A percentile compares a stretch with the other conserved stretches of the same genome.
These are phyloP conservation scores for Paxillus involutus DNA, from an alignment of 768 basidiomycete species.

Conservation along the genomic window DNA sequence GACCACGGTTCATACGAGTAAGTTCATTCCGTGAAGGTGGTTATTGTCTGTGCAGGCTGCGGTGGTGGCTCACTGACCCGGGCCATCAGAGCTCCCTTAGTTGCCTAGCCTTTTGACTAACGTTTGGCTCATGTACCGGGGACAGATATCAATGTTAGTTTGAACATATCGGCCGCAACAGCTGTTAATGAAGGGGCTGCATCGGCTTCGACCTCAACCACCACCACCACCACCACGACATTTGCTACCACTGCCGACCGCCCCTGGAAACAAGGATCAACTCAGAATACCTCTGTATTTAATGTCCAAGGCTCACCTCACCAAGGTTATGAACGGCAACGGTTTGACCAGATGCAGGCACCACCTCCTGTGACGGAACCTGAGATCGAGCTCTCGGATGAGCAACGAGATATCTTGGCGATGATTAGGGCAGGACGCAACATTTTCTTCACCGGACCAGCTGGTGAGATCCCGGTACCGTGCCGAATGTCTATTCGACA, in stretches of 20 bases:
- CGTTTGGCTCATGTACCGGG: neutral
- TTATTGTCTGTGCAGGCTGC: neutral
- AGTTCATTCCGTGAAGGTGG: constrained; percentile 3
- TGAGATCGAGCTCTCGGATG: constrained; percentile 30
- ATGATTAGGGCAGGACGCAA: constrained; percentile 53
- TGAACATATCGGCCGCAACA: constrained; percentile 12
- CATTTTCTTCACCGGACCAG: constrained; percentile 76
- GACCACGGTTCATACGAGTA: constrained; percentile 18
- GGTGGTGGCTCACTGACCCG: no score
- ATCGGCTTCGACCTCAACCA: constrained; percentile 4
- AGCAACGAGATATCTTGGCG: constrained; percentile 42
- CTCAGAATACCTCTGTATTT: neutral
- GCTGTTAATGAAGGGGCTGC: neutral
- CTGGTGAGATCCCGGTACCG: constrained; percentile 42
- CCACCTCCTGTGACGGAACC: constrained; percentile 6
- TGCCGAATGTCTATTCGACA: neutral
- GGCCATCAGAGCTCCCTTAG: neutral
- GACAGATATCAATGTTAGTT: constrained; percentile 21
- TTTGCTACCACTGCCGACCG: neutral
- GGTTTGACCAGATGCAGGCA: neutral
- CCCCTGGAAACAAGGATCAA: neutral
- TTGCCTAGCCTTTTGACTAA: neutral
- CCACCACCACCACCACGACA: neutral
- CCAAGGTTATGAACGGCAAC: neutral
- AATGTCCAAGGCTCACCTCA: neutral